A percentile compares a stretch with the other conserved stretches of the same genome.
These are phyloP conservation scores for Fonsecaea monophora DNA, from an alignment of 2,329 filamentous ascomycete genomes.

Conservation along the genomic window DNA sequence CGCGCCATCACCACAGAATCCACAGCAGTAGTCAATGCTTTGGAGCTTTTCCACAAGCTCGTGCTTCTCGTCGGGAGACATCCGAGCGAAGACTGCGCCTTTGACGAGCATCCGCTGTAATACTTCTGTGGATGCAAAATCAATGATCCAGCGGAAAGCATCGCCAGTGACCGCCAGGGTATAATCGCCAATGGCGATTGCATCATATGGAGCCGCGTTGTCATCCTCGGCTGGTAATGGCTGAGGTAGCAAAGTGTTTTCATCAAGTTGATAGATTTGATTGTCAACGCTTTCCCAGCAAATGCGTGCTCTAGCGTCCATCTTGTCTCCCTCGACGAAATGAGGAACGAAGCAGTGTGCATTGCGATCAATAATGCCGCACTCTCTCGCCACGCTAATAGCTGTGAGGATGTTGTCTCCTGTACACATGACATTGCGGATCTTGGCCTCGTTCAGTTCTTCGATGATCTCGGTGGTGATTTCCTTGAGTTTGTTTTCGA, in stretches of 20 bases:
- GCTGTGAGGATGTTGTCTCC: slow-evolving; percentile 98
- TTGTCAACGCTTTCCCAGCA: slow-evolving; percentile 97
- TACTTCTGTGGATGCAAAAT: slow-evolving; percentile 82
- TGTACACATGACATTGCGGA: slow-evolving; percentile 93
- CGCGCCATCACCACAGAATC: slow-evolving; percentile 96
- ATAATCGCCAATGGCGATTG: slow-evolving; percentile 81
- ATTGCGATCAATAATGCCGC: slow-evolving; percentile 77
- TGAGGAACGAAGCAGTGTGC: slow-evolving; percentile 93
- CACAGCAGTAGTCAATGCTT: slow-evolving; percentile 91
- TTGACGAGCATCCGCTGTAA: slow-evolving; percentile 81
- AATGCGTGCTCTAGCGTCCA: slow-evolving; percentile 74
- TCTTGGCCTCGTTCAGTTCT: slow-evolving; percentile 81
- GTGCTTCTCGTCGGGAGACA: slow-evolving; percentile 99
- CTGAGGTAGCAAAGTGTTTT: slow-evolving; percentile 76
- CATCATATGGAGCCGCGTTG: slow-evolving; percentile 82
- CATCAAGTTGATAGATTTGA: slow-evolving; percentile 75
- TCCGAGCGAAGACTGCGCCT: slow-evolving; percentile 93
- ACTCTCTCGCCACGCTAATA: slow-evolving; percentile 92
- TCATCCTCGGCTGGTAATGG: slow-evolving; percentile 74
- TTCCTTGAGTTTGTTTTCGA: slow-evolving; percentile 97
- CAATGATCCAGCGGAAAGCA: slow-evolving; percentile 94
- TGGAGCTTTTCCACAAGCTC: slow-evolving; percentile 97
- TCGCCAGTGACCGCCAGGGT: slow-evolving; percentile 89
- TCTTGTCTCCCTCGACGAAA: slow-evolving; percentile 77
- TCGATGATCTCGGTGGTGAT: slow-evolving; percentile 80